Base-by-base conservation (phyloP, 2,329 filamentous ascomycete genomes). In the Emmonsiellopsis sp. region DNA sequence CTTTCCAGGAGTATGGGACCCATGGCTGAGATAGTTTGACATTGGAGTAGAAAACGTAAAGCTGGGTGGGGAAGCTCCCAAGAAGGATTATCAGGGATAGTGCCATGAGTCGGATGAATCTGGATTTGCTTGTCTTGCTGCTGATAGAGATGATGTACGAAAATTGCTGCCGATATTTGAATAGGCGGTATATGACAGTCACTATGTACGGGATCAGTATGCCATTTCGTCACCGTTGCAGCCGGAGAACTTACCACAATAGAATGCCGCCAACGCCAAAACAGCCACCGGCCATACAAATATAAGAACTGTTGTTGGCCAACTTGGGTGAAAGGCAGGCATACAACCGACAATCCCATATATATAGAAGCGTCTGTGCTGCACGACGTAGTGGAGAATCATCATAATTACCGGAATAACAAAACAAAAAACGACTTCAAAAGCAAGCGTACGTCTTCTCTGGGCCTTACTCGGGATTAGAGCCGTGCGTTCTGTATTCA, bases 111-210 rank as follows among this genome's bases (percentile, higher is more conserved):
- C 84, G 78, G 51, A 83, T 58, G 70, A 86, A 86, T 54, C 81
- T 77, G 1, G 79, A 79, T 50, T 78, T 78, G 52, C 69, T 83
- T 39, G 79, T 74, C 49, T 76, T 77, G 53, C 74, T 75, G 39
- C 67, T 69, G 21, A 69, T 74, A 42, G 75, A 73, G 8, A 86
- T 69, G 40, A 86, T 76, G 14, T 71, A 65, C 31, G 75, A 71
- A 59, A 87, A 83, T 51, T 81, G 75, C 37, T 69, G 71, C 50
- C 81, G 77, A 63, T 87, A 84, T 53, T 73, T 77, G 62, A 74
- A 73, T 36, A 87, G 74, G n/a, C 84, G 82, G 55, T 75, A 69
- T 33, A 85, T 63, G 4, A 86, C 77, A 31, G 86, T 65, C 8
- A 72, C 83, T 86, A 55, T 14, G 27, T 11, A 36, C 49, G 42